phyloP scores from a whole-genome alignment of 129 eudicot species.

The Daucus carota region DH1_v3.0 NC_030381.2:21715501-21716000 shows the following conservation, averaged over 20 bases:
- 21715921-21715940: not conserved
- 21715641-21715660: not conserved
- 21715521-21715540: not conserved
- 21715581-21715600: not conserved
- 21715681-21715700: no score
- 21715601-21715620: not conserved
- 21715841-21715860: constrained; percentile 98
- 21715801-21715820: constrained; percentile 65
- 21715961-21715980: constrained; percentile 18
- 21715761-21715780: not conserved
- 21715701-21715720: not conserved
- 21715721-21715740: not conserved
- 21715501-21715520: constrained; percentile 51
- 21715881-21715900: constrained; percentile 90
- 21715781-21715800: constrained; percentile 39
- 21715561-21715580: not conserved
- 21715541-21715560: not conserved
- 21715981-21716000: constrained; percentile 50
- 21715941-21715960: not conserved
- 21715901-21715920: constrained; percentile 47
- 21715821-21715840: constrained; percentile 89
- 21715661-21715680: not conserved
- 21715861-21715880: constrained; percentile 96
- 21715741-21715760: not conserved
- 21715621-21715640: not conserved